These are phyloP conservation scores for Nicotiana tabacum DNA, from an alignment of 257 asterid genomes.

Conservation along the genomic window DNA sequence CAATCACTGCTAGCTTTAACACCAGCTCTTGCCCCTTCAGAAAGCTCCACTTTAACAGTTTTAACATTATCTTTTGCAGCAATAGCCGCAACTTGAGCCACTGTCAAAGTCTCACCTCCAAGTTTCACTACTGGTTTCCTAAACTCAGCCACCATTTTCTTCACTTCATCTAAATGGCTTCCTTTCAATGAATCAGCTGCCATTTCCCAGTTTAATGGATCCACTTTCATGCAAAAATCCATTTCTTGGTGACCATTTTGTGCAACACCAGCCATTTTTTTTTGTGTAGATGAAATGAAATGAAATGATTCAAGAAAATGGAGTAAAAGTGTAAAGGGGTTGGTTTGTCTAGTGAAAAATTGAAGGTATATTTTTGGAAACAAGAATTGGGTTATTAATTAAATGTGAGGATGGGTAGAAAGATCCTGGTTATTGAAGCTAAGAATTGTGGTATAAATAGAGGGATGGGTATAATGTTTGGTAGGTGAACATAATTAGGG, in stretches of 20 bases:
- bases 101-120: slow-evolving; percentile 71
- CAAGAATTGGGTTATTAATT: background rate
- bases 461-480: background rate
- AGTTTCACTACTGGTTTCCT: slow-evolving; percentile 70
- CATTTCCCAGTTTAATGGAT: slow-evolving; percentile 79
- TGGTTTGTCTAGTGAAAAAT: background rate
- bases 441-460: background rate
- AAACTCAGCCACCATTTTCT: slow-evolving; percentile 78
- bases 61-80: slow-evolving; percentile 46
- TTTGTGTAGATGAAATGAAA: background rate
- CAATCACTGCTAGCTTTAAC: slow-evolving; percentile 96
- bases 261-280: slow-evolving; percentile 21
- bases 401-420: slow-evolving; percentile 7
- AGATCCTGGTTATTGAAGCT: slow-evolving; percentile 1
- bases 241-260: slow-evolving; percentile 31
- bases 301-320: background rate
- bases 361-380: background rate
- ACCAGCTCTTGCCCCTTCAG: slow-evolving; percentile 71
- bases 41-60: slow-evolving; percentile 61
- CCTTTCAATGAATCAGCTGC: slow-evolving; percentile 79
- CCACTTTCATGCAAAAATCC: slow-evolving; percentile 41
- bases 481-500: background rate
- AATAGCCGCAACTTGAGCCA: slow-evolving; percentile 82
- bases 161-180: slow-evolving; percentile 85
- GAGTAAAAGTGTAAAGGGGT: background rate